Evolutionary conservation across 2,329 filamentous ascomycete species (phyloP).

Genomic region (Ophiostoma montium): DNA sequence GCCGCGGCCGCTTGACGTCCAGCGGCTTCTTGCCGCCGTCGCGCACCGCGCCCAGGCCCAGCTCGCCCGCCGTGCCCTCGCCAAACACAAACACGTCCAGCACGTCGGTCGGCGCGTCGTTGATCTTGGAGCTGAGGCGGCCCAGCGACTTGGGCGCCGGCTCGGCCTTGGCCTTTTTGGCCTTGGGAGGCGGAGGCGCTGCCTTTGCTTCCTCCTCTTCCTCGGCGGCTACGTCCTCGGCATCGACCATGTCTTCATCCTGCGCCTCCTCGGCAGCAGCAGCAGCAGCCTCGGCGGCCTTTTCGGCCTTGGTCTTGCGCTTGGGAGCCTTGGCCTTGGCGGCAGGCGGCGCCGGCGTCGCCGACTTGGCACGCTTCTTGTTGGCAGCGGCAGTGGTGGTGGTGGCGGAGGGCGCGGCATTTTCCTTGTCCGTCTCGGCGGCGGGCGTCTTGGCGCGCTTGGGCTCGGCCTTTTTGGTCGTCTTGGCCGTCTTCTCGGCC

Average conservation of each 20-base stretch:
- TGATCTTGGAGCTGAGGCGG: slow-evolving; percentile 32
- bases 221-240: not conserved
- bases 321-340: slow-evolving; percentile 1
- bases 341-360: slow-evolving; percentile 3
- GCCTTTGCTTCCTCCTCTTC: not conserved
- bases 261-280: not conserved
- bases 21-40: slow-evolving; percentile 44
- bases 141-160: slow-evolving; percentile 26
- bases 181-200: slow-evolving; percentile 12
- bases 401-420: slow-evolving; percentile 9
- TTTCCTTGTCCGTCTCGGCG: slow-evolving; percentile 10
- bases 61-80: slow-evolving; percentile 66
- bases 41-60: slow-evolving; percentile 60
- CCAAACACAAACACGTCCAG: slow-evolving; percentile 72
- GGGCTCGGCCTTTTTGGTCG: slow-evolving; percentile 9
- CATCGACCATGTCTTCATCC: not conserved
- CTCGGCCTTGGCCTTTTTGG: slow-evolving; percentile 1
- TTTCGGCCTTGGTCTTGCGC: slow-evolving; percentile 8
- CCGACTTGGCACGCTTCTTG: slow-evolving; percentile 8
- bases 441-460: slow-evolving; percentile 5
- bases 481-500: slow-evolving; percentile 8
- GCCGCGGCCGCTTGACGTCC: slow-evolving; percentile 60
- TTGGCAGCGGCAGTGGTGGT: slow-evolving; percentile 9
- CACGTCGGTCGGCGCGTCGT: slow-evolving; percentile 44
- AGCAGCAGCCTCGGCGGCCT: slow-evolving; percentile 6